phyloP scores from a whole-genome alignment of 805 yeast species.

The Monosporozyma yasuniensis region DNA sequence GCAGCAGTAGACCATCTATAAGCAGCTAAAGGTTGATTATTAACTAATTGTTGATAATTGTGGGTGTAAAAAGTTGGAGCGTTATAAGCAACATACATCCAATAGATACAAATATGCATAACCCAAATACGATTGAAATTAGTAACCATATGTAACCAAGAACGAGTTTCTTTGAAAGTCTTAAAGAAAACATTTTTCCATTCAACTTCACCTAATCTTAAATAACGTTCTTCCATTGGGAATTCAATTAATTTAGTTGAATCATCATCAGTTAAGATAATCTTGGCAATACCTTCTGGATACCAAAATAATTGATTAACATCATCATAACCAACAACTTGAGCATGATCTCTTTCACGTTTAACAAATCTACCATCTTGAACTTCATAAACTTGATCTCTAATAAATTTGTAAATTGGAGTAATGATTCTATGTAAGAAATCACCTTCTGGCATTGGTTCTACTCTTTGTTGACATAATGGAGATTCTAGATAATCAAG shows the following conservation, averaged over 20 bases:
- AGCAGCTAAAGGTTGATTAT: conserved; percentile 84
- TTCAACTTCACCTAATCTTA: conserved; percentile 80
- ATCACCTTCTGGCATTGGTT: conserved; percentile 81
- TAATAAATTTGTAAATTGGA: conserved; percentile 73
- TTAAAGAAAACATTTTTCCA: conserved; percentile 92
- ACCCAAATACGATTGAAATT: conserved; percentile 98
- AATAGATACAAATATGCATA: conserved; percentile 77
- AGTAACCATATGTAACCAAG: conserved; percentile 93
- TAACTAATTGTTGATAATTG: conserved; percentile 70
- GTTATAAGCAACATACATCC: conserved; percentile 93
- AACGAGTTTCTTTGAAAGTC: conserved; percentile 90
- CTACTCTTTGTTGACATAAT: conserved; percentile 78
- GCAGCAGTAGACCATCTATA: conserved; percentile 90
- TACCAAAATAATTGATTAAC: conserved; percentile 98
- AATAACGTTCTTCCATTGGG: conserved; percentile 82
- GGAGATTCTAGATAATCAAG: conserved; percentile 83
- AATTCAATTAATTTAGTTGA: conserved; percentile 83
- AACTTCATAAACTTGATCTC: conserved; percentile 75
- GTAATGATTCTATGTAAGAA: conserved; percentile 86
- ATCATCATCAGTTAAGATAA: conserved; percentile 76
- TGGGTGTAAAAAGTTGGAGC: conserved; percentile 86
- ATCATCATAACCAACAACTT: conserved; percentile 89
- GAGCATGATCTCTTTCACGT: conserved; percentile 78
- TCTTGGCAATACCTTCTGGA: conserved; percentile 95
- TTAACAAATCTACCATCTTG: conserved; percentile 74